These are phyloP conservation scores for Pleurotus citrinopileatus DNA, from an alignment of 768 basidiomycete genomes.

Conservation along the genomic window DNA sequence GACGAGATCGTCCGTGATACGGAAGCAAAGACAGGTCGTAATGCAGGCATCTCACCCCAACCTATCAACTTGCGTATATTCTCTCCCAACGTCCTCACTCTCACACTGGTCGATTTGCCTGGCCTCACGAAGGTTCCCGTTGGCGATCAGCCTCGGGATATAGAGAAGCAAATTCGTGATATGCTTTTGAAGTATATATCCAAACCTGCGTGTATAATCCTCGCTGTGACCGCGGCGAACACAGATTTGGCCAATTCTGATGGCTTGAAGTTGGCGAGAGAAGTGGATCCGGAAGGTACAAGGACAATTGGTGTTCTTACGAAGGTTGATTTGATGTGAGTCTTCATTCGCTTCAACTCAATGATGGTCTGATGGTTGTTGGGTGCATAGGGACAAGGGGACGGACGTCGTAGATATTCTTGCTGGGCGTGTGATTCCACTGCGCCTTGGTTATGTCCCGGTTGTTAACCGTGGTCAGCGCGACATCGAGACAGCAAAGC, in stretches of 20 bases:
- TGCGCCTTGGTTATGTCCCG: constrained; percentile 95
- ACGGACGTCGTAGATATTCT: constrained; percentile 99
- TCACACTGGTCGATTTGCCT: constrained; percentile 96
- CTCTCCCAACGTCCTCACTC: constrained; percentile 95
- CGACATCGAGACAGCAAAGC: constrained; percentile 88
- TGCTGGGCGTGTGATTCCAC: constrained; percentile 93
- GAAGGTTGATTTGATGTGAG: constrained; percentile 97
- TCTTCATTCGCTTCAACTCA: constrained; percentile 15
- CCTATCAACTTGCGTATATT: constrained; percentile 98
- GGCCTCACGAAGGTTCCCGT: constrained; percentile 95
- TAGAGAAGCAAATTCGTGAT: constrained; percentile 95
- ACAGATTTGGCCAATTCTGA: constrained; percentile 98
- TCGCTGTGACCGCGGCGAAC: constrained; percentile 95
- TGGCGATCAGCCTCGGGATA: constrained; percentile 95
- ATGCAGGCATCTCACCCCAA: constrained; percentile 95
- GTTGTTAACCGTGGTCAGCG: constrained; percentile 98
- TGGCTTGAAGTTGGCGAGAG: constrained; percentile 92
- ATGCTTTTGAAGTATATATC: constrained; percentile 96
- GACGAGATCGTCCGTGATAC: constrained; percentile 97
- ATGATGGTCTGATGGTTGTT: not conserved
- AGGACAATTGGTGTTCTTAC: constrained; percentile 98
- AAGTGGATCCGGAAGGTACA: constrained; percentile 95
- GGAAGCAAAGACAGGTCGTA: constrained; percentile 97
- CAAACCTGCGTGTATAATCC: constrained; percentile 92
- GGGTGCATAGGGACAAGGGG: constrained; percentile 77